phyloP scores from a whole-genome alignment of 768 basidiomycete species.

The Russula ochroleuca region DNA sequence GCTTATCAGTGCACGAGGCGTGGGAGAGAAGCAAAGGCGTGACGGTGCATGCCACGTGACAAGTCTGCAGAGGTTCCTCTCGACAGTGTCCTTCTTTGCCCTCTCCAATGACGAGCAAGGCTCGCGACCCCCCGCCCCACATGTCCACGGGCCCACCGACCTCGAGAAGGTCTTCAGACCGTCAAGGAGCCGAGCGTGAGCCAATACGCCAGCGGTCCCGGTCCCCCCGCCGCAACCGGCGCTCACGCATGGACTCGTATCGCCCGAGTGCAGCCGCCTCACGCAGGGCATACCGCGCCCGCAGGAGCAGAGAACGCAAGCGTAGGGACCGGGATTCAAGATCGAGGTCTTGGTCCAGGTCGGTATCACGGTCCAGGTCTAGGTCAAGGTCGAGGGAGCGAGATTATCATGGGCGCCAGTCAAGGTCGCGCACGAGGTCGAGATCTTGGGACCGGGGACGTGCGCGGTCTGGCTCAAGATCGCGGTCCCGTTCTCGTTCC shows the following conservation, averaged over 20 bases:
- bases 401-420: constrained; percentile 29
- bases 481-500: constrained; percentile 36
- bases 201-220: constrained; percentile 18
- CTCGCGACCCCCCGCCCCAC: constrained; percentile 20
- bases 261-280: constrained; percentile 22
- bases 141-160: constrained; percentile 2
- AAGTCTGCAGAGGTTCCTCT: background rate
- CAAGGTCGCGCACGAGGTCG: constrained; percentile 25
- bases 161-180: constrained; percentile 17
- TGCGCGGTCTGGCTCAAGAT: constrained; percentile 22
- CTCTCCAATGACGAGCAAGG: constrained; percentile 21
- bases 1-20: background rate
- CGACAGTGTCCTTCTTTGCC: constrained; percentile 2
- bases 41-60: constrained; percentile 17
- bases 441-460: constrained; percentile 21
- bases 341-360: constrained; percentile 23
- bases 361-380: constrained; percentile 17
- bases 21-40: background rate
- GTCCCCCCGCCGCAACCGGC: constrained; percentile 22
- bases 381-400: constrained; percentile 36
- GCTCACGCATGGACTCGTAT: constrained; percentile 25
- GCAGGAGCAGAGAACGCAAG: constrained; percentile 21
- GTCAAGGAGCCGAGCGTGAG: constrained; percentile 14
- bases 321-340: constrained; percentile 14
- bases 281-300: constrained; percentile 21